Base-by-base conservation (phyloP, 805 yeast species). In the Candida railenensis region DNA sequence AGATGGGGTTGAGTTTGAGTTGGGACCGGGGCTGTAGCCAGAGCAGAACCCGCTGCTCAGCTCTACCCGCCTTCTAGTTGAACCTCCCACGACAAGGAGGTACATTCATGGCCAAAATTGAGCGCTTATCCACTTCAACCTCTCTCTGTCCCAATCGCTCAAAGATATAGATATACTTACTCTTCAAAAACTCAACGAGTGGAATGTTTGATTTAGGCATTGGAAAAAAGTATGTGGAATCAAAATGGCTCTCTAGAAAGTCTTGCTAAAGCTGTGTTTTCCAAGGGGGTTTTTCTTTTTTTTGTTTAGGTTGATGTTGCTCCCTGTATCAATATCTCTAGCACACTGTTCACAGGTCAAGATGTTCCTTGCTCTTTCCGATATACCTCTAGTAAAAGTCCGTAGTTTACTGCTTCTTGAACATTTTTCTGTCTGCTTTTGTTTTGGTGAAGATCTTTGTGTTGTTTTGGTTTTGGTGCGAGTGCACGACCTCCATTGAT, bases 171-270 rank as follows among this genome's bases (percentile, higher is more conserved):
- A 18, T 21, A 14, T 48, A 71, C 76, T 50, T 65, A 71, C 76
- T 69, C 52, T 69, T 70, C 49, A 72, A 64, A 54, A 71, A 72
- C 62, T 72, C 77, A 20, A 72, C 62, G 46, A 71, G 58, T 33
- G 75, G 73, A n/a, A 69, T 56, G 22, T 50, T 59, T 39, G 49
- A 30, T 47, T 42, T 42, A 15, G 45, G 40, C 45, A 42, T 42
- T 11, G 22, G 39, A 19, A 20, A 16, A 19, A 15, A 22, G 14
- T 4, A 4, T 4, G 16, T 16, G 22, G 39, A 14, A 20, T 18
- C 36, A 15, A 25, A 25, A 7, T 16, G 39, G 22, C 39, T 20
- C 39, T 20, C 21, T 12, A 19, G 39, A 9, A 4, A 12, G 39
- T 15, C 7, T 7, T 15, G 37, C n/a, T 11, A 34, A 18, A 5